Evolutionary conservation across 495 filamentous ascomycete species (phyloP), one percentile per base, ranked within the genome.

Genomic region (Margaritispora aquatica): DNA sequence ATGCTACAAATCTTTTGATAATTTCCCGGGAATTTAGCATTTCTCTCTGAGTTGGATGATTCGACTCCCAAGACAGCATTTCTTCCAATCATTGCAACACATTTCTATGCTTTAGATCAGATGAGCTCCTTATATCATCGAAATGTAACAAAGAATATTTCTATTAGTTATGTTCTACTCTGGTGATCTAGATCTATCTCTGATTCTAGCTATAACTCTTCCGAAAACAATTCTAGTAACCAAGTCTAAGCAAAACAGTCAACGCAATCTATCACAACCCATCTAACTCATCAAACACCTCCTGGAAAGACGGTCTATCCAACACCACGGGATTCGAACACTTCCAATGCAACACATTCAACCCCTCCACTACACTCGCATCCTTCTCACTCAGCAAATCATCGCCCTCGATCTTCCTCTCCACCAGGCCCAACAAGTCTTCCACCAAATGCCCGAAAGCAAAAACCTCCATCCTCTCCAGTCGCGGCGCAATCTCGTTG

Each of bases 361-460:
- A 49, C 27, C 21, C 63, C 26, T 66, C 60, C 50, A 63, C 57
- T 11, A 51, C 31, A 52, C 50, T 54, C 21, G 61, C 56, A 26
- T 70, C 63, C 38, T 64, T 62, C 51, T 70, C 62, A 26, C 62
- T 46, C 38, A 55, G 13, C 5, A 47, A 31, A 49, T 27, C 54
- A 26, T 57, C 63, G 21, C 47, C 59, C 52, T 49, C 58, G 48
- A 68, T 50, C 7, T 47, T 60, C 8, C 57, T 56, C 23, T 61
- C 66, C 34, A 66, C 64, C 58, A 69, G 51, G 15, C 63, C 55
- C 57, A 75, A 59, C 13, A 78, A 38, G 58, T 75, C 71, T 51
- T 76, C 76, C 53, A 75, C 57, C 31, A 80, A 63, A 56, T 74
- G 65, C 19, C 67, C 74, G 61, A 77, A 80, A 11, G 76, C 76